phyloP scores from a whole-genome alignment of 2,329 filamentous ascomycete genomes.

The Botrytis hyacinthi region DNA sequence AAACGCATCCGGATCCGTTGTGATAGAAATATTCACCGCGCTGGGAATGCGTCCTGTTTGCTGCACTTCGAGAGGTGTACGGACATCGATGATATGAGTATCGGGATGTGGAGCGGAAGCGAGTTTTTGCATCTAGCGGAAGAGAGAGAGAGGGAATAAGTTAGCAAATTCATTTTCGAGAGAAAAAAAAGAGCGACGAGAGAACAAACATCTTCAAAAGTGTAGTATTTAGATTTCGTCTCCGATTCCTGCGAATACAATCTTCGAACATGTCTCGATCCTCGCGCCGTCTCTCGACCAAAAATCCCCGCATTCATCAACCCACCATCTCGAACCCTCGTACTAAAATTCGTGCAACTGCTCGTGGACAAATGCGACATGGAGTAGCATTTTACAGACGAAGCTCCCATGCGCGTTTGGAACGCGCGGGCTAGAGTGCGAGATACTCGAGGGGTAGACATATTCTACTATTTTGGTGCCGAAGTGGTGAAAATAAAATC shows the following conservation, averaged over 20 bases:
- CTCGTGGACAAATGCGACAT: background rate
- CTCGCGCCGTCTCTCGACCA: background rate
- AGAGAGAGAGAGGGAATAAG: background rate
- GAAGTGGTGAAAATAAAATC: background rate
- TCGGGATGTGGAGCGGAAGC: background rate
- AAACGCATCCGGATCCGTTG: constrained; percentile 73
- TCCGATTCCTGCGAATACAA: background rate
- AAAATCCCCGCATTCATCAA: background rate
- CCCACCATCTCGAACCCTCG: background rate
- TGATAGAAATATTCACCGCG: constrained; percentile 79
- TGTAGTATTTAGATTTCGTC: background rate
- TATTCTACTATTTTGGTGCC: background rate
- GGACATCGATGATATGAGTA: constrained; percentile 50
- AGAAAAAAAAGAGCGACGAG: background rate
- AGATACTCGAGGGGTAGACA: background rate
- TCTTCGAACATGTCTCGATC: background rate
- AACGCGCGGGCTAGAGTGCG: background rate
- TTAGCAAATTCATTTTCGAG: background rate
- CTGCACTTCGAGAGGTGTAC: constrained; percentile 67
- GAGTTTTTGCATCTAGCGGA: background rate
- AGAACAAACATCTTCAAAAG: constrained; percentile 11
- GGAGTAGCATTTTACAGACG: background rate
- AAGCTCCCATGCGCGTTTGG: background rate
- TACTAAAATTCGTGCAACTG: background rate
- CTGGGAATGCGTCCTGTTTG: constrained; percentile 72